Percentiles rank a stretch among this genome's conserved stretches.
phyloP scores from a whole-genome alignment of 2,329 filamentous ascomycete species.

The Amauroascus verrucosus region DNA sequence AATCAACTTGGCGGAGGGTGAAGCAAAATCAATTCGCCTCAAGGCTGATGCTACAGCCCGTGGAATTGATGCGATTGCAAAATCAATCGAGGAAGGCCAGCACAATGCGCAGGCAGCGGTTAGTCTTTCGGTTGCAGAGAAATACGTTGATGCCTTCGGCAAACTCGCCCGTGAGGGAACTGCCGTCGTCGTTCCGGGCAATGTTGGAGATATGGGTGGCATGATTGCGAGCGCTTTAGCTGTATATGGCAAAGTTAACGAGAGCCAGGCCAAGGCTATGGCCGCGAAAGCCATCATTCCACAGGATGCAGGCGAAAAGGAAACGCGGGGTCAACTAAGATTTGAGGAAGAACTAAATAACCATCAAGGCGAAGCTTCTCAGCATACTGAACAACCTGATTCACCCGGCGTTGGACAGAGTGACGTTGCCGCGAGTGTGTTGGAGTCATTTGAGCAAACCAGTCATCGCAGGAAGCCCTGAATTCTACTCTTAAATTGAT shows the following conservation, averaged over 20 bases:
- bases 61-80: slow-evolving; percentile 78
- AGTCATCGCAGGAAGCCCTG: slow-evolving; percentile 26
- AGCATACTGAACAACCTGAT: slow-evolving; percentile 12
- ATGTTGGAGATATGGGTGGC: slow-evolving; percentile 87
- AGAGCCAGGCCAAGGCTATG: slow-evolving; percentile 62
- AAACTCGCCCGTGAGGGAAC: slow-evolving; percentile 93
- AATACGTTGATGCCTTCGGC: slow-evolving; percentile 92
- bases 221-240: slow-evolving; percentile 96
- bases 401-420: slow-evolving; percentile 20
- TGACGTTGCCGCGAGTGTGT: slow-evolving; percentile 40
- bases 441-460: slow-evolving; percentile 41
- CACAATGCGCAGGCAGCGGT: slow-evolving; percentile 71
- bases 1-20: slow-evolving; percentile 85
- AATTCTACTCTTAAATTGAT: not conserved
- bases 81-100: slow-evolving; percentile 61
- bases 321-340: slow-evolving; percentile 13
- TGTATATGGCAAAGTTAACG: slow-evolving; percentile 86
- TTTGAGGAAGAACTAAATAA: slow-evolving; percentile 10
- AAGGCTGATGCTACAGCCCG: slow-evolving; percentile 76
- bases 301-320: slow-evolving; percentile 14
- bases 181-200: slow-evolving; percentile 87
- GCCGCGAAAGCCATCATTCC: slow-evolving; percentile 30
- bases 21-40: slow-evolving; percentile 83
- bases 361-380: slow-evolving; percentile 3
- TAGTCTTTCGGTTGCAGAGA: slow-evolving; percentile 83